Evolutionary conservation across 169 alveolate genomes (phyloP).

Genomic region (Hepatocystis sp.): DNA sequence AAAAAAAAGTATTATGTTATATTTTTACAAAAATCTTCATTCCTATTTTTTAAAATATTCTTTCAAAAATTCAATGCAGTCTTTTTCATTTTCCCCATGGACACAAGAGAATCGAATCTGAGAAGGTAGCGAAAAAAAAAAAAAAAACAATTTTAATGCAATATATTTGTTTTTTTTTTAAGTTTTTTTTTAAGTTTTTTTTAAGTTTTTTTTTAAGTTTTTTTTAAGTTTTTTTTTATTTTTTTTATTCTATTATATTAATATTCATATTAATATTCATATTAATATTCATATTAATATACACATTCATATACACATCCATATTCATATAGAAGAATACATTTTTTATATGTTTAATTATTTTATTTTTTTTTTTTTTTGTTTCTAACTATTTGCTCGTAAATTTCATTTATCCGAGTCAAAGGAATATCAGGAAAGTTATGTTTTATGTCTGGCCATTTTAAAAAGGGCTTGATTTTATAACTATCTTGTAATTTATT

Average conservation of each 20-base stretch:
- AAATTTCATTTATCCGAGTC: constrained; percentile 34
- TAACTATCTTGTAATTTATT: constrained; percentile 27
- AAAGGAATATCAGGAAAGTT: constrained; percentile 41
- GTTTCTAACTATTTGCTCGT: constrained; percentile 74
- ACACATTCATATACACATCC: too few species aligned
- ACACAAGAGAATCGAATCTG: constrained; percentile 57
- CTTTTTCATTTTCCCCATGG: constrained; percentile 68
- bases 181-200: background rate
- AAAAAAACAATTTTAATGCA: background rate
- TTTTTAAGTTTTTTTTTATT: too few species aligned
- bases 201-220: background rate
- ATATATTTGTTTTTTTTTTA: background rate
- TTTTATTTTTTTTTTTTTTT: background rate
- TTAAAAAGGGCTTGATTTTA: constrained; percentile 62
- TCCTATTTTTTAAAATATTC: constrained; percentile 19
- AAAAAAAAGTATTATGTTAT: background rate
- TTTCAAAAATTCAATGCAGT: constrained; percentile 65
- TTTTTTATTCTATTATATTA: too few species aligned
- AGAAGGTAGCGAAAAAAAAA: background rate
- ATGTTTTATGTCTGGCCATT: constrained; percentile 73
- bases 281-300: too few species aligned
- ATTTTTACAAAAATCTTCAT: background rate
- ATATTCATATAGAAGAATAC: background rate
- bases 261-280: too few species aligned
- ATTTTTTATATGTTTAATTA: background rate